Conservation (phyloP, 257 asterid species). For the Solanum tacnaense region DNA sequence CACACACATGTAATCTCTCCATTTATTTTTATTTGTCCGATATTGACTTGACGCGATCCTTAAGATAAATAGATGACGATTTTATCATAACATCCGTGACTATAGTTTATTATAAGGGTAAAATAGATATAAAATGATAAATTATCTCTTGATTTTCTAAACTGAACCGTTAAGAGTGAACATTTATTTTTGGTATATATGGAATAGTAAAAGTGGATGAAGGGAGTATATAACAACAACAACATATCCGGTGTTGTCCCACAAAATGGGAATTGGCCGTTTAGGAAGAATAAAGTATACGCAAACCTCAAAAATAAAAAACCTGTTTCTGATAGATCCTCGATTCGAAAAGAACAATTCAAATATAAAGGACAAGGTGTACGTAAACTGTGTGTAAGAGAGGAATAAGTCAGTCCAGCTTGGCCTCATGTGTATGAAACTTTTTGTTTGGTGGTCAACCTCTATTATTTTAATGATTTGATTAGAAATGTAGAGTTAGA, state of each 20-base stretch:
- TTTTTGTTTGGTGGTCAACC: neutral
- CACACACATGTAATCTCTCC: neutral
- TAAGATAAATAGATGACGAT: no score
- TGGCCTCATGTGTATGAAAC: neutral
- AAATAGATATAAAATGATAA: no score
- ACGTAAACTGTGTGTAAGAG: neutral
- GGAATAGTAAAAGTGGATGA: neutral
- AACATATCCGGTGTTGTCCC: neutral
- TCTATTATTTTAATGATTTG: neutral
- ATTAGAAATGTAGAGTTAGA: neutral
- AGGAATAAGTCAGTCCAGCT: neutral
- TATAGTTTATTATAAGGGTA: no score
- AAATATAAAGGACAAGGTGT: neutral
- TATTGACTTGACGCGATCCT: neutral
- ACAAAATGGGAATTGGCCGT: fast-evolving
- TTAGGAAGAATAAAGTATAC: neutral
- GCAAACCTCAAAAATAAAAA: fast-evolving
- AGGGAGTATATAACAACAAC: neutral
- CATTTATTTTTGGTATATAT: no score
- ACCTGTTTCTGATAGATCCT: fast-evolving
- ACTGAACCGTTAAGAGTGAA: neutral
- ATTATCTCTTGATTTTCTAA: no score
- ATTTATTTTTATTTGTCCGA: no score
- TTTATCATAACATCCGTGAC: neutral
- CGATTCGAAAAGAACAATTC: neutral